Conservation (phyloP, 108 stramenopile species). For the Cylindrotheca closterium region DNA sequence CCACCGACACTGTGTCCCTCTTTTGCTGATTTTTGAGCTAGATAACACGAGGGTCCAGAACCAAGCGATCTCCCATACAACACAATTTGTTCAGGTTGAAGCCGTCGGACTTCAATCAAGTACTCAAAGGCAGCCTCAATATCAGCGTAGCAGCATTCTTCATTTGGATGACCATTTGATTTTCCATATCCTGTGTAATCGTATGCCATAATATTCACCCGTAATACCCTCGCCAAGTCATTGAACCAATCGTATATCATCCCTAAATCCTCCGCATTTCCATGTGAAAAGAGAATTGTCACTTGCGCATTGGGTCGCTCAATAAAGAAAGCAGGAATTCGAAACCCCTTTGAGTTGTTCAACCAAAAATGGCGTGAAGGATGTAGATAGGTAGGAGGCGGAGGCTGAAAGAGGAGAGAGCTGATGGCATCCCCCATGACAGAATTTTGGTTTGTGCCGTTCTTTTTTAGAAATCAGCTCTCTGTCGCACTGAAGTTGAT, state of each 20-base stretch:
- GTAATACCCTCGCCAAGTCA: conserved; percentile 79
- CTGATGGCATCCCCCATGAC: conserved; percentile 84
- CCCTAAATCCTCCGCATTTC: conserved; percentile 92
- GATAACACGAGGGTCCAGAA: conserved; percentile 92
- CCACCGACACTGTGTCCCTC: conserved; percentile 87
- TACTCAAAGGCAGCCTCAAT: conserved; percentile 93
- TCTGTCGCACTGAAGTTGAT: too few species aligned
- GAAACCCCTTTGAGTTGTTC: conserved; percentile 58
- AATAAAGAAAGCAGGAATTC: conserved; percentile 88
- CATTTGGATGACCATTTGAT: conserved; percentile 67
- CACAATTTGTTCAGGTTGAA: conserved; percentile 88
- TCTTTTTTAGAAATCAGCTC: too few species aligned
- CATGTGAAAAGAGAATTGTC: conserved; percentile 91
- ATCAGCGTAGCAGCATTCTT: conserved; percentile 87
- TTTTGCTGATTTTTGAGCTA: conserved; percentile 82
- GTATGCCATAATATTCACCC: conserved; percentile 96
- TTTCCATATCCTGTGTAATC: conserved; percentile 94
- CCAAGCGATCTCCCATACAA: conserved; percentile 90
- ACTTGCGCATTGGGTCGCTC: conserved; percentile 82
- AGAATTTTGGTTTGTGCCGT: too few species aligned
- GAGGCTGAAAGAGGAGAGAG: conserved; percentile 89
- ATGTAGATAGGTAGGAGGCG: conserved; percentile 84
- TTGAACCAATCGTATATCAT: conserved; percentile 95
- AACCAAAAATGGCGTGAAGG: conserved; percentile 92
- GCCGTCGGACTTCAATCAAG: conserved; percentile 62